These are phyloP conservation scores for Ilyonectria sp. DNA, from an alignment of 2,329 filamentous ascomycete genomes.

Conservation along the genomic window DNA sequence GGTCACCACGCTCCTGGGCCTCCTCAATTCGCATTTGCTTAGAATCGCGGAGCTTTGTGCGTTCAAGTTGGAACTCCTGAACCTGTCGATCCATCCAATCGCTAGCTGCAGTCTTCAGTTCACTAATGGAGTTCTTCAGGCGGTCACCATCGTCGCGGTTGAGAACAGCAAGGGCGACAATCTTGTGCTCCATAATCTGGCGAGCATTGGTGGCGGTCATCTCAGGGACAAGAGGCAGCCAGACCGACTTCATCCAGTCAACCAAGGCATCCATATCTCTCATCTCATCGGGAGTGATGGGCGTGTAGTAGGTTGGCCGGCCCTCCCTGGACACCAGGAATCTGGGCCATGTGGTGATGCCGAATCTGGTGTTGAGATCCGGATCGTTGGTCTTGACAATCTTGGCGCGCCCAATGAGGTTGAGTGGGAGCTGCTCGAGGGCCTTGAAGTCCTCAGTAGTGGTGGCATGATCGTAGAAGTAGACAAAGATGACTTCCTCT, in stretches of 20 bases:
- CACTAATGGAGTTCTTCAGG: conserved; percentile 83
- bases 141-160: conserved; percentile 85
- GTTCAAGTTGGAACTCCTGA: conserved; percentile 90
- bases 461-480: conserved; percentile 97
- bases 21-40: conserved; percentile 98
- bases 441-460: conserved; percentile 93
- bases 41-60: conserved; percentile 92
- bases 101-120: conserved; percentile 94
- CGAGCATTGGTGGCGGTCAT: conserved; percentile 91
- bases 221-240: conserved; percentile 96
- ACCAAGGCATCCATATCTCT: conserved; percentile 85
- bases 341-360: conserved; percentile 97
- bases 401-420: conserved; percentile 90
- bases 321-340: conserved; percentile 91
- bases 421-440: conserved; percentile 87
- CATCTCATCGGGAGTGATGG: conserved; percentile 91
- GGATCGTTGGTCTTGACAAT: conserved; percentile 92
- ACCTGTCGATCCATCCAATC: conserved; percentile 99
- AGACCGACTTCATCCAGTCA: conserved; percentile 95
- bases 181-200: conserved; percentile 95
- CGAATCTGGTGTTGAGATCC: conserved; percentile 84
- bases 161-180: conserved; percentile 93
- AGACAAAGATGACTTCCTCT: conserved; percentile 96
- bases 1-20: conserved; percentile 92
- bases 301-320: conserved; percentile 90